Evolutionary conservation across 495 filamentous ascomycete genomes (phyloP), one percentile per base, ranked within the genome.

Genomic region (Entonaema liquescens): DNA sequence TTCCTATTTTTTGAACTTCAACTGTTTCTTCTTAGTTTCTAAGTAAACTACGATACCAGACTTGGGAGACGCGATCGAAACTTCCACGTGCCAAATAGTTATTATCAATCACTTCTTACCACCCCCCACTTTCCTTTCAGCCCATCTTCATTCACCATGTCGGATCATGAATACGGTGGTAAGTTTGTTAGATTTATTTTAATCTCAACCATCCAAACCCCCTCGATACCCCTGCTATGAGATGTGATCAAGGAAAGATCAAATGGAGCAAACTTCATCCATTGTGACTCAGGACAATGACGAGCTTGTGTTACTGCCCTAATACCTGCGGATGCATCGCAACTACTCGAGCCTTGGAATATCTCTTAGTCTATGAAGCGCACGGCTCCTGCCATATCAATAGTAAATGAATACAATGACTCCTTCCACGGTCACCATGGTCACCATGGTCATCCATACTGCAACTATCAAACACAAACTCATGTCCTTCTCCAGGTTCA

Each of bases 151-250:
- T 63, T 62, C 79, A 83, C 17, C 70, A 97, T 97, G 94, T 97
- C 94, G 60, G 94, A 97, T 77, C 90, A 94, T 71, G 94, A 97
- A 76, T 94, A 96, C 74, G 89, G 84, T 75, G 87, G 91, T 92
- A 79, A 79, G 89, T 86, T 35, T 19, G 31, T 33, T 42, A 28
- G 44, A 67, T 66, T 57, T 67, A 26, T 33, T 65, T 21, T 35
- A 35, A 13, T 65, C 33, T 35, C 11, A 40, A 29, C 42, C 75
- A 77, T 74, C 62, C 63, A 6, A 47, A 79, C 68, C 40, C 8
- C 8, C 21, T 44, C 53, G 2, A 29, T 29, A 15, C 31, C 8
- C 29, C 12, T 11, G 25, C 25, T 2, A 52, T 52, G 23, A 55
- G 36, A 40, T 44, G 36, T 1, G 17, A 5, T 4, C 15, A 11